Percentiles rank a stretch among this genome's conserved stretches.
phyloP scores from a whole-genome alignment of 1,139 yeast genomes.

The Geotrichum bryndzae region DNA sequence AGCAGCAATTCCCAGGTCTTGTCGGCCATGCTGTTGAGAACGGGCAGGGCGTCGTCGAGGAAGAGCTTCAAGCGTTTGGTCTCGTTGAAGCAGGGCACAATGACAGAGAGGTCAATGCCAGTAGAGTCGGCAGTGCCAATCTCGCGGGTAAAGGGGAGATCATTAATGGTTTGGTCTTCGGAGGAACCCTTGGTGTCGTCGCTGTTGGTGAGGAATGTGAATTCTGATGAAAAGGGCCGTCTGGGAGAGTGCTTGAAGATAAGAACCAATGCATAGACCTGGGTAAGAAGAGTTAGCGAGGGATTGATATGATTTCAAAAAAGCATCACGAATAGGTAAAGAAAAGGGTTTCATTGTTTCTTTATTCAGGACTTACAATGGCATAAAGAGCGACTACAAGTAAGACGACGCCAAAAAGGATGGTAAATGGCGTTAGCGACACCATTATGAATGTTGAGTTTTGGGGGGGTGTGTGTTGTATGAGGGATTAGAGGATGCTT shows the following conservation, averaged over 20 bases:
- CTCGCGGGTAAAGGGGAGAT: slow-evolving; percentile 23
- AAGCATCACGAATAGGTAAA: background rate
- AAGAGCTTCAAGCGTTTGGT: slow-evolving; percentile 62
- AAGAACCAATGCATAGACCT: slow-evolving; percentile 42
- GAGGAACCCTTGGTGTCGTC: slow-evolving; percentile 23
- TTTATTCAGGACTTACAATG: slow-evolving; percentile 4
- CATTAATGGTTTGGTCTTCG: slow-evolving; percentile 23
- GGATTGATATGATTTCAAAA: background rate
- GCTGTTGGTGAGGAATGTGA: slow-evolving; percentile 42
- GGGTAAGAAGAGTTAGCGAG: background rate
- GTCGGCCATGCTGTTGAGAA: slow-evolving; percentile 40
- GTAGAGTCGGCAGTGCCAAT: slow-evolving; percentile 24
- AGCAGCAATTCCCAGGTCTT: slow-evolving; percentile 65
- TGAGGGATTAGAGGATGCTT: background rate
- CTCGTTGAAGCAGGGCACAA: slow-evolving; percentile 90
- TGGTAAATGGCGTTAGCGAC: background rate
- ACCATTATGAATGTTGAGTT: background rate
- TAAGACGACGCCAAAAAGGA: slow-evolving; percentile 1
- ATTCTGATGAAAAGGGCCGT: slow-evolving; percentile 47
- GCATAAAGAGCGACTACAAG: background rate
- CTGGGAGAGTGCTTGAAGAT: slow-evolving; percentile 62
- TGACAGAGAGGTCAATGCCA: slow-evolving; percentile 55
- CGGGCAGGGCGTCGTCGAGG: slow-evolving; percentile 70
- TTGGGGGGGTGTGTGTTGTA: too few relatives aligned
- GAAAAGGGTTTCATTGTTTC: background rate